A percentile compares a stretch with the other conserved stretches of the same genome.
Conservation (phyloP, 306 rosid species). For the Vicia villosa region DNA sequence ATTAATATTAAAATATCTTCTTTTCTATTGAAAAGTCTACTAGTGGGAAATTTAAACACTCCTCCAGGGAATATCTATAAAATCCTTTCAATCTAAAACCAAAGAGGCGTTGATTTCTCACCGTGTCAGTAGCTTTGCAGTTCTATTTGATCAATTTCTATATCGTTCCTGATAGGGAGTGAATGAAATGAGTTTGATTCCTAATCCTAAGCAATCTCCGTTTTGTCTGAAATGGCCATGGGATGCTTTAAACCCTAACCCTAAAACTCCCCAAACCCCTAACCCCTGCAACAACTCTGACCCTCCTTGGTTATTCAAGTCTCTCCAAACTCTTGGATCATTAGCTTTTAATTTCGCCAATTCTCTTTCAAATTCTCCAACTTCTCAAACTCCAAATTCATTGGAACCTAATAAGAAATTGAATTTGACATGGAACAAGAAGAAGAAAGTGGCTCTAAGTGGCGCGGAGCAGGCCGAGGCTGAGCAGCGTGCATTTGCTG, state of each 20-base stretch:
- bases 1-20: no score
- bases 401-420: conserved; percentile 32
- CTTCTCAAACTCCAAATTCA: conserved; percentile 38
- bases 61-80: no score
- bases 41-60: no score
- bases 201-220: conserved; percentile 44
- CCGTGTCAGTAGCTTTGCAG: no score
- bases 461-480: conserved; percentile 68
- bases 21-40: no score
- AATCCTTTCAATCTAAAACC: no score
- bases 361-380: conserved; percentile 51
- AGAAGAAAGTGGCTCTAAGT: conserved; percentile 29
- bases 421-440: conserved; percentile 31
- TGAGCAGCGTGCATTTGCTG: conserved; percentile 80
- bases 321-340: conserved; percentile 65
- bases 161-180: not conserved
- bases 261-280: conserved; percentile 36
- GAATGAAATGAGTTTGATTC: conserved; percentile 20
- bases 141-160: no score
- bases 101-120: no score
- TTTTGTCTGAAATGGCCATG: conserved; percentile 87
- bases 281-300: conserved; percentile 64
- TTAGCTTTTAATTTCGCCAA: conserved; percentile 49
- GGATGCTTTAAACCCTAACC: conserved; percentile 47
- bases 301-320: conserved; percentile 77